Evolutionary conservation across 345 rosid species (phyloP), one percentile per base, ranked within the genome.

Genomic region (Brassica incana): DNA sequence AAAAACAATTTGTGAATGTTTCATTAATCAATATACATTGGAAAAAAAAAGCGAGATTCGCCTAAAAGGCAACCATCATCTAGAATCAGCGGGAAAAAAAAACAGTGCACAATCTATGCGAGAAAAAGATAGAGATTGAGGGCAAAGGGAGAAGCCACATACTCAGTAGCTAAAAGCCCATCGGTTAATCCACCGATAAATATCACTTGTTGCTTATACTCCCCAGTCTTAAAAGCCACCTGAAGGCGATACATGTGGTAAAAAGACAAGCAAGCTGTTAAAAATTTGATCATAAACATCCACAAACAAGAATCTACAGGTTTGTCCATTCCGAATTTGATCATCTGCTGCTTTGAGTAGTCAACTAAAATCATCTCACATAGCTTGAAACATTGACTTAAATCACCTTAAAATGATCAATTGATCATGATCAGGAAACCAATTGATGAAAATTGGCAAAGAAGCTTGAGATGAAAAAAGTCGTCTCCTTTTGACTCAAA

Each of bases 191-290:
- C 97, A 69, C 97, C 97, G 74, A 95, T 88, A 73, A 95, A 92
- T 66, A 92, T 83, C 68, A 89, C 92, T 82, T 95, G 97, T 66
- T 92, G 97, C 81, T 86, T 92, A 82, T 90, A 90, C 64, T 95
- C 97, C 59, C 97, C 97, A 0, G 94, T 90, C 86, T 90, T 90
- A 85, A 95, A 95, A 75, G 99, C 99, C 61, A 95, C 99, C 97
- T 95, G 20, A 50, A 86, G 69, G 79, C 25, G 72, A 73, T 62
- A 50, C 71, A 71, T 5, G 16, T 50, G 35, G 18, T 69, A 56
- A 23, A 48, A 48, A 54, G n/a, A 67, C 16, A 64, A 61, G n/a
- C 62, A 58, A 67, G 40, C 72, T 77, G 60, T 77, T 54, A 65
- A 59, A n/a, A 48, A 71, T 29, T 27, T 59, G 52, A 52, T n/a